Conservation (phyloP, 176 grass and related monocot genomes). For the Cocos nucifera region DNA sequence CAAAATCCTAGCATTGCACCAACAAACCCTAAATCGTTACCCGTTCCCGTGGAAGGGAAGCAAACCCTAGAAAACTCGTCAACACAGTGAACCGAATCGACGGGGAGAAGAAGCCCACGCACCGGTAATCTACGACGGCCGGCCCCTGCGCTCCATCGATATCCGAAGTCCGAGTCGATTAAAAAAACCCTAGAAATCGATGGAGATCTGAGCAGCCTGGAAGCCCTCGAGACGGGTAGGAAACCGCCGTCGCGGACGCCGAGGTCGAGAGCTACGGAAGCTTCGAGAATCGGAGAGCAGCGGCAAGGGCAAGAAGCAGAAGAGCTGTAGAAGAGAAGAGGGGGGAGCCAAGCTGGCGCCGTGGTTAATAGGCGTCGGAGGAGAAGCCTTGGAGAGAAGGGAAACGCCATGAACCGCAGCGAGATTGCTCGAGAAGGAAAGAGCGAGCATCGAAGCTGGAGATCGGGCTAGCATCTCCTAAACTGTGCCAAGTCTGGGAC, state of each 20-base stretch:
- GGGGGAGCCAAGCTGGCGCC: not conserved
- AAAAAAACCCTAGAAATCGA: conserved; percentile 26
- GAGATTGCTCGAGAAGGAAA: not conserved
- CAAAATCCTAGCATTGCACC: too few relatives aligned
- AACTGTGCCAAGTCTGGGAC: too few relatives aligned
- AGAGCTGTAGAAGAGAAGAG: not conserved
- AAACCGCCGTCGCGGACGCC: conserved; percentile 21
- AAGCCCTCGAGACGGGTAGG: conserved; percentile 9
- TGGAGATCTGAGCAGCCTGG: not conserved
- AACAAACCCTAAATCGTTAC: too few relatives aligned
- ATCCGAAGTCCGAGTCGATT: conserved; percentile 26
- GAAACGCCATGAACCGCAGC: conserved; percentile 14
- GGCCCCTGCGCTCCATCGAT: conserved; percentile 23
- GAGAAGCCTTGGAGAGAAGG: conserved; percentile 17
- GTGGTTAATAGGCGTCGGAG: conserved; percentile 10
- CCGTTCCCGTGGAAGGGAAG: not conserved
- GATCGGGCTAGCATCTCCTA: too few relatives aligned
- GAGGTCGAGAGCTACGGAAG: not conserved
- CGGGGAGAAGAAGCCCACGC: not conserved
- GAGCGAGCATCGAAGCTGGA: too few relatives aligned
- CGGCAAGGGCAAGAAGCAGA: not conserved
- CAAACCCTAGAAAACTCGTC: not conserved
- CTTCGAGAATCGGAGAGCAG: not conserved
- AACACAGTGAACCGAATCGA: too few relatives aligned
- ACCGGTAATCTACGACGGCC: conserved; percentile 40